Evolutionary conservation across 192 early-diverging fungal species (phyloP).

Genomic region (Rhizophagus sp.): DNA sequence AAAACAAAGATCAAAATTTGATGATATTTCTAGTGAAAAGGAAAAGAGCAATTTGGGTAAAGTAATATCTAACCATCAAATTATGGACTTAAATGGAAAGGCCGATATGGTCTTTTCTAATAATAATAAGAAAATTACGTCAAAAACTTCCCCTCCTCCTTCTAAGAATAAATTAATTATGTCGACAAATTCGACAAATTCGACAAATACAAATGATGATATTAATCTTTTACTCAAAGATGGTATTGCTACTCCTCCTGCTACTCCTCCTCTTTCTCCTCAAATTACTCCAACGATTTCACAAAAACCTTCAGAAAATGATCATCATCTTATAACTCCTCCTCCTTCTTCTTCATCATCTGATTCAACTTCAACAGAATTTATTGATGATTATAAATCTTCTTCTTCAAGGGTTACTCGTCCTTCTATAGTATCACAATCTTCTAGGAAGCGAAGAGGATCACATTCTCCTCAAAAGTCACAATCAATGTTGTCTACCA

Average conservation of each 20-base stretch:
- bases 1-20: background rate
- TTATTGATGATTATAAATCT: too few species aligned
- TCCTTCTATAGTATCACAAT: too few species aligned
- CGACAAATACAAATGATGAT: background rate
- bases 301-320: background rate
- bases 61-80: background rate
- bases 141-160: background rate
- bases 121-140: background rate
- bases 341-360: background rate
- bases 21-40: background rate
- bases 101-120: background rate
- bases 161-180: constrained; percentile 5
- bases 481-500: too few species aligned
- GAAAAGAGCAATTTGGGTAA: background rate
- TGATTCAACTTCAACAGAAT: background rate
- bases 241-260: constrained; percentile 19
- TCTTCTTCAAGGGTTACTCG: too few species aligned
- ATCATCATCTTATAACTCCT: background rate
- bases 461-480: too few species aligned
- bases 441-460: too few species aligned
- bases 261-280: background rate
- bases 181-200: background rate
- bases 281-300: background rate
- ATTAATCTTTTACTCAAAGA: background rate
- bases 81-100: background rate